Evolutionary conservation across 2,329 filamentous ascomycete genomes (phyloP), one percentile per base, ranked within the genome.

Genomic region (Geosmithia putterillii): DNA sequence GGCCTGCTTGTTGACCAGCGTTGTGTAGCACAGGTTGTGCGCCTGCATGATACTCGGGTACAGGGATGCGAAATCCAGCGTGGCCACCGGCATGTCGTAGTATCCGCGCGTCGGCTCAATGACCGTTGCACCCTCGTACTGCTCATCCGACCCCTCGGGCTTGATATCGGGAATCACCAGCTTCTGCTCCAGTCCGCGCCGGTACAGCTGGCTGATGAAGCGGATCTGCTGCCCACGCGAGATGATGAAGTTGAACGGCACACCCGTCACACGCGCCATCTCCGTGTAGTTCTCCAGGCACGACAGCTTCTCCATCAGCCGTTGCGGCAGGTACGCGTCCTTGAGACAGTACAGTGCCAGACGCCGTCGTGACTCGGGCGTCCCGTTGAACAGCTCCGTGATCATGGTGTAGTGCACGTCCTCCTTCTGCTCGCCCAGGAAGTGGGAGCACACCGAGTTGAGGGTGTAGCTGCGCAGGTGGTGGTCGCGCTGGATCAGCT

Each of bases 341-440:
- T 98, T 98, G 51, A 98, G 65, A 64, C 92, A 98, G 67, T 98
- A 98, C 1, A 98, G 77, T 1, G 92, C 92, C 41, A 98, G 67
- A 64, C 92, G 81, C 54, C 94, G 79, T 50, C 92, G 72, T 4
- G 90, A 95, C 58, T 98, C 92, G 0, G 89, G 81, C 0, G 92
- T 95, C 47, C 92, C 92, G 58, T 98, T 96, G 71, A 89, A 95
- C 3, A 98, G 67, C 57, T 96, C 94, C 0, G 94, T 98, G 54
- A 98, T 98, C 88, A 98, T 98, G 3, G 89, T 95, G 64, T 98
- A 82, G 57, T 98, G 92, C 3, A 98, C 92, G 62, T 98, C 92
- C 64, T 98, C 92, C 58, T 98, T 98, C 59, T 98, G 92, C 59
- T 98, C 92, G 40, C 88, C 88, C 20, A 98, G 62, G 56, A 98